phyloP scores from a whole-genome alignment of 129 eudicot species.

The Ambrosia artemisiifolia region DNA sequence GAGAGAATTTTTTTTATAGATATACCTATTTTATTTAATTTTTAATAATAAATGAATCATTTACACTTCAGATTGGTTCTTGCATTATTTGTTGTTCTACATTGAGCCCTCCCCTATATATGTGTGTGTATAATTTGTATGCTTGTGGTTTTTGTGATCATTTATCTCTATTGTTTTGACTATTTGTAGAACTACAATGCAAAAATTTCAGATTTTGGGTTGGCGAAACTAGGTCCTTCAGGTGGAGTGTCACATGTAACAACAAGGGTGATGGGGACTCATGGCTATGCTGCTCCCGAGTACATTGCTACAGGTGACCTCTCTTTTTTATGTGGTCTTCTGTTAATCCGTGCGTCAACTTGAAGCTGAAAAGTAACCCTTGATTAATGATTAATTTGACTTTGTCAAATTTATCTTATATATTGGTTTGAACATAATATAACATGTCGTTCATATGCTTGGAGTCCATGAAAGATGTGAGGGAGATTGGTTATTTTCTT shows the following conservation, averaged over 20 bases:
- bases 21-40: too few relatives aligned
- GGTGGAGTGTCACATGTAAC: constrained; percentile 75
- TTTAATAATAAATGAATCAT: too few relatives aligned
- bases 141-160: background rate
- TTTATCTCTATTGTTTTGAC: background rate
- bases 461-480: background rate
- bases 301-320: constrained; percentile 79
- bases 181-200: constrained; percentile 64
- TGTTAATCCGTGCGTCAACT: background rate
- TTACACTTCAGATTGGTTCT: background rate
- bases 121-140: background rate
- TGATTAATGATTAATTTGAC: background rate
- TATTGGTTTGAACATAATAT: background rate
- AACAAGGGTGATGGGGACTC: constrained; percentile 80
- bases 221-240: constrained; percentile 78
- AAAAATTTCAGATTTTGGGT: constrained; percentile 79
- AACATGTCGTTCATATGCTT: constrained; percentile 7
- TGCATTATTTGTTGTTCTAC: background rate
- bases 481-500: background rate
- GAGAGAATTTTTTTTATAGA: too few relatives aligned
- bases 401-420: background rate
- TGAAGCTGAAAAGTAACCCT: background rate
- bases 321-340: too few relatives aligned
- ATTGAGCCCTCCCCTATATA: background rate
- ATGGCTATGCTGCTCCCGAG: constrained; percentile 94